A percentile compares a stretch with the other conserved stretches of the same genome.
Conservation (phyloP, 139 green algal genomes). For the Dunaliella primolecta region DNA sequence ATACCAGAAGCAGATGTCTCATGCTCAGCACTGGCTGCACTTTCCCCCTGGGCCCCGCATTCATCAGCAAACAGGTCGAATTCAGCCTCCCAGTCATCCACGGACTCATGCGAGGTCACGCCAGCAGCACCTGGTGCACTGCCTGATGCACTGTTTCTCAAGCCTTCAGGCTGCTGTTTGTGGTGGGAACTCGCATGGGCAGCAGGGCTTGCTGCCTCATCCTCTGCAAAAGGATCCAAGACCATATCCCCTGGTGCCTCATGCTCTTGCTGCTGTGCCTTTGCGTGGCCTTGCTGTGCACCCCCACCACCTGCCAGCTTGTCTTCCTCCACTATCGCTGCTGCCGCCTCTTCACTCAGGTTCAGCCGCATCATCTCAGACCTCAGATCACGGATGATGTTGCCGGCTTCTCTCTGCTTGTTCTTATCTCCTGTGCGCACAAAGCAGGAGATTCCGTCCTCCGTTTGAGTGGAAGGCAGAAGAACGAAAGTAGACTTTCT, state of each 20-base stretch:
- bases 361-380: conserved; percentile 43
- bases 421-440: conserved; percentile 54
- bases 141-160: too few relatives aligned
- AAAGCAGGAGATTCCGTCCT: too few relatives aligned
- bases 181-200: too few relatives aligned
- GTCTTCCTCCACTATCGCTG: conserved; percentile 5
- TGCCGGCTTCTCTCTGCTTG: conserved; percentile 68
- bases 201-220: background rate
- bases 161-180: too few relatives aligned
- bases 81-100: background rate
- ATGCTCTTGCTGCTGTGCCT: background rate
- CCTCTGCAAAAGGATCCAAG: background rate
- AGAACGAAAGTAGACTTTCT: too few relatives aligned
- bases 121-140: background rate
- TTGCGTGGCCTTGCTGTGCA: background rate
- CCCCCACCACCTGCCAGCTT: background rate
- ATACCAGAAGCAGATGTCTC: background rate
- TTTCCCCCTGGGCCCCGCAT: too few relatives aligned
- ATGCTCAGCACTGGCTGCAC: too few relatives aligned
- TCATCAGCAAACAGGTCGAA: conserved; percentile 23
- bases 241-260: background rate
- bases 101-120: conserved; percentile 3
- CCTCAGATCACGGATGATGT: conserved; percentile 73
- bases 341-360: conserved; percentile 23
- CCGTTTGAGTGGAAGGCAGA: too few relatives aligned